Base-by-base conservation (phyloP, 352 stramenopile species). In the Globisporangium cylindrosporum region DNA sequence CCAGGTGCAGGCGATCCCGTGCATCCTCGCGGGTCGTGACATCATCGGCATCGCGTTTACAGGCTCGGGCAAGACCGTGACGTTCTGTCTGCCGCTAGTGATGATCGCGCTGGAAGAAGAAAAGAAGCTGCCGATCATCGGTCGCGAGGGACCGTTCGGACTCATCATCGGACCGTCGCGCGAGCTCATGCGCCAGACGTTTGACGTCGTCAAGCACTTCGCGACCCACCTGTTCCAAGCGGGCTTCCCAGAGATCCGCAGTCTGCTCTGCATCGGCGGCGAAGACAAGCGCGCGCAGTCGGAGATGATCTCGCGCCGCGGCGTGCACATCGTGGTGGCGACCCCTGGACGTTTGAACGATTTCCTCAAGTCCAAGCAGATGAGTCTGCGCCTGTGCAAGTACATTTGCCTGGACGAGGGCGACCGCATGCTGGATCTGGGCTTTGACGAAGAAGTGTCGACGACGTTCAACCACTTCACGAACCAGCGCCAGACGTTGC, bases 21-120 rank as follows among this genome's bases (percentile, higher is more conserved):
- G 98, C 38, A 98, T 98, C 58, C 85, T 99, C 34, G 90, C 95
- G 1, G 96, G 96, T 20, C 88, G 97, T 46, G 97, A 99, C 77
- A 97, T 99, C 81, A 98, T 99, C 54, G 98, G 98, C 59, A 99
- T 99, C 72, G 97, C 97, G 9, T 99, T 99, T 76, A 99, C 98
- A 4, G 98, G 98, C 4, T 98, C 85, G 1, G 98, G 98, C n/a
- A 99, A 99, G 79, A 99, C 97, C 0, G 84, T 99, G 36, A 98
- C 96, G 12, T 99, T 99, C 81, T 97, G 86, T 18, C 74, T 99
- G 48, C 98, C 98, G 41, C 76, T 99, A 15, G 91, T 99, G 48
- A 98, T 99, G 92, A 82, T 98, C 25, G 93, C 97, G 49, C 81
- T 99, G 29, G 97, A 99, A 73, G 91, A 99, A 73, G 97, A 99